phyloP scores from a whole-genome alignment of 768 basidiomycete genomes.

The Ramaria rubella region DNA sequence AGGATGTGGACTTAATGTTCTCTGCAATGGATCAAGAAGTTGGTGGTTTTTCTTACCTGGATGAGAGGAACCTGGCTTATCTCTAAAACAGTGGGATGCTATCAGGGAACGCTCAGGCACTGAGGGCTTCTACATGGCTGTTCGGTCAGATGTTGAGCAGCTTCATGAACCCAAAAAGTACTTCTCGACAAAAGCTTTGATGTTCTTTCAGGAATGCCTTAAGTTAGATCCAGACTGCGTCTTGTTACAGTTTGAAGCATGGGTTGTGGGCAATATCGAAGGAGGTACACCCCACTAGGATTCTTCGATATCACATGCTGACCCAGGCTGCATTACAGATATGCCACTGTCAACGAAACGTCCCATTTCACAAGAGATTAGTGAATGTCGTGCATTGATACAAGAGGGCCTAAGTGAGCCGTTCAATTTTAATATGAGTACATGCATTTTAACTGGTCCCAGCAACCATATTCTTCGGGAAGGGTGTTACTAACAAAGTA shows the following conservation, averaged over 20 bases:
- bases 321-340: no score
- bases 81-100: background rate
- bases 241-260: background rate
- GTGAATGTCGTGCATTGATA: background rate
- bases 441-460: no score
- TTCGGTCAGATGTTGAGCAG: background rate
- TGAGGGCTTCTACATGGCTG: background rate
- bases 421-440: no score
- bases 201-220: background rate
- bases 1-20: background rate
- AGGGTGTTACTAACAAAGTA: no score
- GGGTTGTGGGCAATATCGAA: background rate
- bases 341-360: background rate
- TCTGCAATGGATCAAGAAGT: background rate
- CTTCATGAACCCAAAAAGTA: background rate
- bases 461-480: no score
- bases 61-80: background rate
- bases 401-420: background rate
- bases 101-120: background rate
- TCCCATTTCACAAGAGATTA: background rate
- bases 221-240: background rate
- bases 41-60: background rate
- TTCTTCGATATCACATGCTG: background rate
- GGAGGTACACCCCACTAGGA: background rate
- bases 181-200: background rate